Base-by-base conservation (phyloP, 2,329 filamentous ascomycete genomes). In the Penicillium brasilianum region DNA sequence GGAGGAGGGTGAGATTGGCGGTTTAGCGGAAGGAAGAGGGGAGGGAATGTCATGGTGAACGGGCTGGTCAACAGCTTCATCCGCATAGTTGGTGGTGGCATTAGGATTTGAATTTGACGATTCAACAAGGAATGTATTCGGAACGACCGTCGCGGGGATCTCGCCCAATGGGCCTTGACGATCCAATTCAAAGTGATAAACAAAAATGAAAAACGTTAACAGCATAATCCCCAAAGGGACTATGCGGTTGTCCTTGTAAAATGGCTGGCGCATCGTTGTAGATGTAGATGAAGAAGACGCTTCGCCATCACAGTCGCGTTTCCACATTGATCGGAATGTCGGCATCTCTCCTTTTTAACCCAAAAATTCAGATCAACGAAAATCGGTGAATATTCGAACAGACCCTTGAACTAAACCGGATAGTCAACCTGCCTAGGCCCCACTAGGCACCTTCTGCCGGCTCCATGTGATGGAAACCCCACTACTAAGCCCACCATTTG, bases 151-250 rank as follows among this genome's bases (percentile, higher is more conserved):
- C 4, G 49, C 49, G 41, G 54, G 49, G 36, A 60, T 60, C 43
- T 60, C 60, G 22, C 50, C 57, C 18, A 57, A 37, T 60, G 60
- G 57, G 37, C 43, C 60, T 48, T 54, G 66, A 56, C 60, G 64
- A 60, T 70, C 63, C n/a, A 71, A 57, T 41, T 66, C 65, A 28
- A 68, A 61, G 58, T 69, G 67, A 30, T 71, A 70, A 44, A 70
- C 56, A 56, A 67, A 71, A 13, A 71, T 54, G 5, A 64, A 60
- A 6, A 67, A 54, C 25, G 66, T 65, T 34, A 67, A 57, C 48
- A 71, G 54, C 57, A 71, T 68, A 57, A 69, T 66, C 59, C 64
- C 67, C 37, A 70, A 46, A 4, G 68, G 69, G 55, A 71, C 66
- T 48, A 64, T 65, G 28, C 66, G 66, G 39, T 71, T 71, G 58